Percentiles rank a stretch among this genome's conserved stretches.
Conservation (phyloP, 306 rosid species). For the Vachellia pachyceras region DNA sequence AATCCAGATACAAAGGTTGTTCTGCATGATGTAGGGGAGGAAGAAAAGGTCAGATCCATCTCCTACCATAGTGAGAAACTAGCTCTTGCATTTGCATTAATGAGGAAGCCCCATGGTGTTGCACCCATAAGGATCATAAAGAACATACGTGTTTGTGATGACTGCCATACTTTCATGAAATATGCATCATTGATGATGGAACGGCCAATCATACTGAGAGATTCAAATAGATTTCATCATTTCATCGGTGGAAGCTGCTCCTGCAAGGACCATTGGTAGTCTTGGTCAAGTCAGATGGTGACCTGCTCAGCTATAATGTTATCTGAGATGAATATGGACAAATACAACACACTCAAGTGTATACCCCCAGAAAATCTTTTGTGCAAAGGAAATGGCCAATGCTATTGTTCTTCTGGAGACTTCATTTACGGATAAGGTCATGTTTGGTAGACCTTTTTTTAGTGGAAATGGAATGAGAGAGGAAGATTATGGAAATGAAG, state of each 20-base stretch:
- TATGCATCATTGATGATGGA: conserved; percentile 43
- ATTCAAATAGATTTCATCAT: conserved; percentile 60
- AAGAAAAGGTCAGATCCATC: conserved; percentile 56
- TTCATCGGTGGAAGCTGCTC: conserved; percentile 55
- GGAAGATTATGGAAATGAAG: neutral
- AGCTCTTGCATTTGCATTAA: conserved; percentile 57
- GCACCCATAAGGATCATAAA: conserved; percentile 58
- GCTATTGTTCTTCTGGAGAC: neutral
- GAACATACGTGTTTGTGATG: conserved; percentile 57
- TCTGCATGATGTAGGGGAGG: conserved; percentile 58
- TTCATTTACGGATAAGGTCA: conserved; percentile 9
- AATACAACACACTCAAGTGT: neutral
- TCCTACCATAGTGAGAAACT: conserved; percentile 61
- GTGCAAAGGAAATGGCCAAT: conserved; percentile 9
- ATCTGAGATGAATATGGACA: conserved; percentile 23
- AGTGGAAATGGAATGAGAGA: neutral
- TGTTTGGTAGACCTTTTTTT: neutral
- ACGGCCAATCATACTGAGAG: conserved; percentile 51
- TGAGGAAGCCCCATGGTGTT: conserved; percentile 44
- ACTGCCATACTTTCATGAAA: conserved; percentile 60
- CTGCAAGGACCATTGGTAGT: conserved; percentile 58
- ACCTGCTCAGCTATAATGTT: conserved; percentile 19
- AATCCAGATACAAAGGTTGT: conserved; percentile 51
- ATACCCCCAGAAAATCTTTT: conserved; percentile 4
- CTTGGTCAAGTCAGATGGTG: neutral